Conservation (phyloP, 805 yeast genomes). For the Pichia scutulata region DNA sequence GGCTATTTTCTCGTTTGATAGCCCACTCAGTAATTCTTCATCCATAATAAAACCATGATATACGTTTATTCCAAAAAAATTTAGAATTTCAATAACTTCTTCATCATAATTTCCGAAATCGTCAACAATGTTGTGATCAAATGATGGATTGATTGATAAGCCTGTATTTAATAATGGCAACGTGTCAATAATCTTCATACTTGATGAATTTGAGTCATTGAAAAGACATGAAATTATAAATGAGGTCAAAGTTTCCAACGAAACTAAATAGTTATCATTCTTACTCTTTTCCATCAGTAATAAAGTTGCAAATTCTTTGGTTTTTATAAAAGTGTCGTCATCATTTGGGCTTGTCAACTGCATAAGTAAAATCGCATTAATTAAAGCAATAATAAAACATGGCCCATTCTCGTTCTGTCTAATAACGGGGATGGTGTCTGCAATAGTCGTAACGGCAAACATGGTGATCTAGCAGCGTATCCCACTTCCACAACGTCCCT, state of each 20-base stretch:
- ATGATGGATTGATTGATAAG: slow-evolving; percentile 60
- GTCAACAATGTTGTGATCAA: slow-evolving; percentile 33
- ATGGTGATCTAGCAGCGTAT: background rate
- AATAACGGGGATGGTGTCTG: slow-evolving; percentile 32
- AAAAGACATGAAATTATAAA: background rate
- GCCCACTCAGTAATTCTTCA: background rate
- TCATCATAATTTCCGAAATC: slow-evolving; percentile 17
- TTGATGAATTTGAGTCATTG: background rate
- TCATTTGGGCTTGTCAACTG: background rate
- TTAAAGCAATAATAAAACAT: slow-evolving; percentile 74
- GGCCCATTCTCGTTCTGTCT: slow-evolving; percentile 83
- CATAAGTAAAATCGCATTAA: slow-evolving; percentile 54
- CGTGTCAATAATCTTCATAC: background rate
- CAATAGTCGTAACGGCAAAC: background rate
- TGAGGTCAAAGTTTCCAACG: background rate
- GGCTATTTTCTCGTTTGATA: background rate
- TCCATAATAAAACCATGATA: slow-evolving; percentile 64
- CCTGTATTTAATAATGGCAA: slow-evolving; percentile 44
- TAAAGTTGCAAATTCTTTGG: background rate
- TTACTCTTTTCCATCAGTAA: background rate
- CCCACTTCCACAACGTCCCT: background rate
- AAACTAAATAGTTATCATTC: background rate
- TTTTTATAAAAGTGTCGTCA: background rate
- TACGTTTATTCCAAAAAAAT: slow-evolving; percentile 30
- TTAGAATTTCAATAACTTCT: slow-evolving; percentile 17